Conservation (phyloP, 83 land plant genomes). For the Picea mariana region DNA sequence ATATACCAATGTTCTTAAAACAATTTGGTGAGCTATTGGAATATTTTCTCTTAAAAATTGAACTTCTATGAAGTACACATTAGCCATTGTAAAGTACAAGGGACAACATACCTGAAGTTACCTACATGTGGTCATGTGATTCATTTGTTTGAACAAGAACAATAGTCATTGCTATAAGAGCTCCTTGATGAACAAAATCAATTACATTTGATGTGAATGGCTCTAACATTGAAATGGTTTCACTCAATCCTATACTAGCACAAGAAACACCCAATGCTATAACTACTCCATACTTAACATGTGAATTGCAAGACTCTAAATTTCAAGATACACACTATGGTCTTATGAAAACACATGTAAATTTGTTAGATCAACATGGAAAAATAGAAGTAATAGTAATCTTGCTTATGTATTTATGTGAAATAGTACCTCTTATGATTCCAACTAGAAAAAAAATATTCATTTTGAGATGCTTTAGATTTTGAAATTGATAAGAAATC, state of each 20-base stretch:
- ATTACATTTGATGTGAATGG: constrained; percentile 58
- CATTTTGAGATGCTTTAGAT: not conserved
- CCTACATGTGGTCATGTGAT: constrained; percentile 48
- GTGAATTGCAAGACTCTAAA: constrained; percentile 55
- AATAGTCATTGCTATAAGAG: constrained; percentile 56
- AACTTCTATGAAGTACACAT: not conserved
- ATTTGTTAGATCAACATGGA: not conserved
- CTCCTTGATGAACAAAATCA: constrained; percentile 60
- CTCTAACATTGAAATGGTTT: constrained; percentile 49
- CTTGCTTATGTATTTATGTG: not conserved
- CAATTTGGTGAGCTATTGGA: not conserved
- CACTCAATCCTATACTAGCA: constrained; percentile 52
- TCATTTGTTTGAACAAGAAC: constrained; percentile 52
- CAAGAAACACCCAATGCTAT: constrained; percentile 59
- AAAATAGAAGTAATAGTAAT: not conserved
- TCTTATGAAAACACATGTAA: constrained; percentile 21
- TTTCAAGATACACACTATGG: constrained; percentile 45
- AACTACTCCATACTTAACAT: constrained; percentile 54
- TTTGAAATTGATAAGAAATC: not conserved
- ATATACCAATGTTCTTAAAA: not conserved
- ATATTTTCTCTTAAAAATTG: not conserved
- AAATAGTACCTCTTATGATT: not conserved
- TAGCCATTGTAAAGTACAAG: not conserved
- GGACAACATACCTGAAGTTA: constrained; percentile 24
- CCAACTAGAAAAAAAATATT: not conserved